A percentile compares a stretch with the other conserved stretches of the same genome.
Conservation (phyloP, 441 rosid genomes). For the Syzygium syzygioides region DNA sequence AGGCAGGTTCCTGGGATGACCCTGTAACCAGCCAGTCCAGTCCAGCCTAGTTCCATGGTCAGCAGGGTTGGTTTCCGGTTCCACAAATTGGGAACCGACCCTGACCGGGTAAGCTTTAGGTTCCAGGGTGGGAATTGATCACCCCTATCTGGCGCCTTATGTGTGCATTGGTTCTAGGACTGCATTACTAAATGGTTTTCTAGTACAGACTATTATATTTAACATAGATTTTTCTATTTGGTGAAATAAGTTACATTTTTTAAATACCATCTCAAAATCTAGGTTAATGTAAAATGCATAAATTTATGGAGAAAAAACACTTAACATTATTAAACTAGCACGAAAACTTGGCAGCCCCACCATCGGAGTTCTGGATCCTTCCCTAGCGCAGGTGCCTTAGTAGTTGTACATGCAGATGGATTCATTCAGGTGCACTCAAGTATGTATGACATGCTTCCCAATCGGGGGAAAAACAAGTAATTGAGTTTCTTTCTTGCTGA, state of each 20-base stretch:
- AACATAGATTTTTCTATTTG: neutral
- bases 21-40: neutral
- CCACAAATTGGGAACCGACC: neutral
- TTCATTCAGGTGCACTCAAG: neutral
- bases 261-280: neutral
- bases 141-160: neutral
- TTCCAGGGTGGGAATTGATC: neutral
- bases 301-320: neutral
- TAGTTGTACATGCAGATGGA: neutral
- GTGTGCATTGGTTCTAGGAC: neutral
- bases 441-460: neutral
- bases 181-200: neutral
- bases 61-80: neutral
- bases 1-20: neutral
- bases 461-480: neutral
- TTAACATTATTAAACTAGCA: neutral
- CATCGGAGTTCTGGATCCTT: neutral
- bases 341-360: neutral
- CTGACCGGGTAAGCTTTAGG: neutral
- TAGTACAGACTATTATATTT: neutral
- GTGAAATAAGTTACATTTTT: neutral
- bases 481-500: constrained; percentile 7
- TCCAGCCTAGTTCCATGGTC: neutral
- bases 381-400: neutral
- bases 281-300: neutral